These are phyloP conservation scores for Pseudoperonospora humuli DNA, from an alignment of 352 stramenopile genomes.

Conservation along the genomic window DNA sequence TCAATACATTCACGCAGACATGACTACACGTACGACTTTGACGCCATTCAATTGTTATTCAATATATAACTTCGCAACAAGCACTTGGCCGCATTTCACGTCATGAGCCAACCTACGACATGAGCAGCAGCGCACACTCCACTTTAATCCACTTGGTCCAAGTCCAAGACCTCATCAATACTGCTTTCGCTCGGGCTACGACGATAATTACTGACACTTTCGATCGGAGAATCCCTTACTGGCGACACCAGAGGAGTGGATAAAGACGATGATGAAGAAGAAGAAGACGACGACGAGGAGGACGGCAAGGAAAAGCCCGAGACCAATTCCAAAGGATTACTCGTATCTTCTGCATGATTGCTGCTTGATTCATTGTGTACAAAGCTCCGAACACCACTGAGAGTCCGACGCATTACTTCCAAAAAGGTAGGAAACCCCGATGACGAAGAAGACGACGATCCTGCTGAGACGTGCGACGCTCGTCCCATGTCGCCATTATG, in stretches of 20 bases:
- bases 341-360: conserved; percentile 4
- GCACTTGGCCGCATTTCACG: conserved; percentile 7
- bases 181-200: conserved; percentile 29
- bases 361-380: conserved; percentile 19
- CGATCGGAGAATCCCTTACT: conserved; percentile 7
- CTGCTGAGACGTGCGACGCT: conserved; percentile 19
- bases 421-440: conserved; percentile 35
- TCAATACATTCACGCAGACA: no score
- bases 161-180: conserved; percentile 55
- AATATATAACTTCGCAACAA: conserved; percentile 18
- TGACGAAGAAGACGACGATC: conserved; percentile 26
- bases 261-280: conserved; percentile 15
- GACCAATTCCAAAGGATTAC: conserved; percentile 6
- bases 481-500: conserved; percentile 6
- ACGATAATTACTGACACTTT: conserved; percentile 2
- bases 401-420: conserved; percentile 41
- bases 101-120: conserved; percentile 2
- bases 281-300: conserved; percentile 24
- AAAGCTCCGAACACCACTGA: conserved; percentile 35
- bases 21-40: no score
- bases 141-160: conserved; percentile 60
- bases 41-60: no score
- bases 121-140: not conserved
- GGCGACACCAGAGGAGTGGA: conserved; percentile 8
- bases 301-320: conserved; percentile 21